A percentile compares a stretch with the other conserved stretches of the same genome.
Evolutionary conservation across 306 rosid genomes (phyloP).

Genomic region (Citrullus mucosospermus): DNA sequence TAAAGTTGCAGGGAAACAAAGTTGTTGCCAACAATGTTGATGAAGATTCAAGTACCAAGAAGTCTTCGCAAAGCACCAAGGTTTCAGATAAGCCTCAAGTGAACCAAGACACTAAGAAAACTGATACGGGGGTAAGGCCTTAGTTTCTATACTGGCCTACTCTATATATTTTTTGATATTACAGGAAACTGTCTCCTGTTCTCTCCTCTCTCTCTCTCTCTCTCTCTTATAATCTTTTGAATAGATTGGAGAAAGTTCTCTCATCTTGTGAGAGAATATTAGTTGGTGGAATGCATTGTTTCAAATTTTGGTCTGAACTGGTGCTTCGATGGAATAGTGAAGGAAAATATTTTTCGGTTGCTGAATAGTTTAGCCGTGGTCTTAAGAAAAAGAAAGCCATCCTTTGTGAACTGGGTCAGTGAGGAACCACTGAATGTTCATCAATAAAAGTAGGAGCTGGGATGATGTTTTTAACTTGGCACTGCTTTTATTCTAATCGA

Average conservation of each 20-base stretch:
- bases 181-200: neutral
- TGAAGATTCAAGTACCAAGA: conserved; percentile 43
- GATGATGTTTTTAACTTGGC: neutral
- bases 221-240: neutral
- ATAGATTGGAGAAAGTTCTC: neutral
- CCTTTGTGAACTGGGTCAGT: neutral
- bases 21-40: conserved; percentile 23
- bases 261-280: neutral
- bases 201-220: neutral
- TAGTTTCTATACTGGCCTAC: neutral
- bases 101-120: conserved; percentile 31
- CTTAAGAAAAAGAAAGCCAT: neutral
- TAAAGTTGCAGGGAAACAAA: conserved; percentile 32
- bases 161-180: neutral
- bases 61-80: conserved; percentile 40
- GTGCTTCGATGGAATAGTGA: neutral
- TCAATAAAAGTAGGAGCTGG: neutral
- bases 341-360: neutral
- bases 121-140: conserved; percentile 37
- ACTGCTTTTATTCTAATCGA: neutral
- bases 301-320: neutral
- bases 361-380: neutral
- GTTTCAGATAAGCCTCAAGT: conserved; percentile 32
- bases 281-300: neutral
- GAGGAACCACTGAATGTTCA: neutral